Conservation (phyloP, 208 protist genomes). For the Trichomonas vaginalis region DNA sequence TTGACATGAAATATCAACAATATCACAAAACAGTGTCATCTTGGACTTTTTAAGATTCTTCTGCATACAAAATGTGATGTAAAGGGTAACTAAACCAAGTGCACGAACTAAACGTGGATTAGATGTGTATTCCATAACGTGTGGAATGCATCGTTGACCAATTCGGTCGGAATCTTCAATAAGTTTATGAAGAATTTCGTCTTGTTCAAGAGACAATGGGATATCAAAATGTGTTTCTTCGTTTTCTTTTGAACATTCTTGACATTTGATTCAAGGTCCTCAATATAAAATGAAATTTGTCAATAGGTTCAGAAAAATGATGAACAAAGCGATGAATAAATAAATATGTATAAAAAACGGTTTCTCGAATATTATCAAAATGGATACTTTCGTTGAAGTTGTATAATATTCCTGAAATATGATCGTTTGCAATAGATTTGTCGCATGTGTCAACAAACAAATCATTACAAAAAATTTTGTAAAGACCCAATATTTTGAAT, state of each 20-base stretch:
- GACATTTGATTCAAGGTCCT: too few relatives aligned
- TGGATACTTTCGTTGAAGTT: not conserved
- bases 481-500: not conserved
- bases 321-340: too few relatives aligned
- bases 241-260: too few relatives aligned
- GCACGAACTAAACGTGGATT: not conserved
- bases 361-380: not conserved
- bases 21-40: not conserved
- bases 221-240: not conserved
- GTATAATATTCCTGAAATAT: not conserved
- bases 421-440: not conserved
- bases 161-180: not conserved
- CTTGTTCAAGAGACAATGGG: not conserved
- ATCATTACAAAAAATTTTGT: not conserved
- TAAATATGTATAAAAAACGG: too few relatives aligned
- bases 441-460: not conserved
- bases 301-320: too few relatives aligned
- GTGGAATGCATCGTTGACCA: not conserved
- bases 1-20: not conserved
- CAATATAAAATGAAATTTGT: too few relatives aligned
- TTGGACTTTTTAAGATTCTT: not conserved
- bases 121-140: not conserved
- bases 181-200: not conserved
- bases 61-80: not conserved
- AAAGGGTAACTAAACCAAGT: not conserved